Base-by-base conservation (phyloP, 257 asterid species). In the Solanum infundibuliforme region DNA sequence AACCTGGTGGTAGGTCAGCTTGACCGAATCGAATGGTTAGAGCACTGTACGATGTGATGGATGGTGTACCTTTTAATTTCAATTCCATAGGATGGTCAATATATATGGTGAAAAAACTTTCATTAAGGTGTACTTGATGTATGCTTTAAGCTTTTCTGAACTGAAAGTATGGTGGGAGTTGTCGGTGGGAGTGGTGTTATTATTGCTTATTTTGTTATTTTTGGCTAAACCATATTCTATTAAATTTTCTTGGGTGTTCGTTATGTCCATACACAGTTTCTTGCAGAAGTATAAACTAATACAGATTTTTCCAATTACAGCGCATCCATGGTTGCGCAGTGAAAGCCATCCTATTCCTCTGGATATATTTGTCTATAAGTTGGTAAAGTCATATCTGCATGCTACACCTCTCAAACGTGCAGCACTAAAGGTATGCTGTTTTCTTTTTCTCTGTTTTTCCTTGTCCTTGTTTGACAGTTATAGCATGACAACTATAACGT, bases 381-480 rank as follows among this genome's bases (percentile, higher is more conserved):
- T 95, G 88, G 98, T 95, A 66, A 96, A 96, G 92, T 93, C 94
- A 12, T 95, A 95, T 91, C 88, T 95, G 18, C 96, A 94, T 83
- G 98, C 98, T 58, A 91, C 98, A n/a, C 98, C 99, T 58, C 94
- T 95, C 92, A 96, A 94, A 88, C 98, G 98, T 86, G 98, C 98
- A 41, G 98, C 99, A n/a, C 90, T 95, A 12, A 95, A 94, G 98
- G 99, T 96, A 94, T 87, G 29, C 8, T 38, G 43, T 18, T 65
- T 87, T 21, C 43, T 16, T 83, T 27, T 83, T 43, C 27, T 38
- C 68, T 48, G 87, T 52, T 41, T 86, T 55, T 10, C 82, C 84
- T 81, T 38, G 66, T 60, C 34, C 39, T 69, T 72, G 5, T 73
- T 72, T 86, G 52, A 72, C 43, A 29, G 46, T 71, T 87, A 5